Evolutionary conservation across 108 stramenopile genomes (phyloP).

Genomic region (Fragilariopsis cylindrus): DNA sequence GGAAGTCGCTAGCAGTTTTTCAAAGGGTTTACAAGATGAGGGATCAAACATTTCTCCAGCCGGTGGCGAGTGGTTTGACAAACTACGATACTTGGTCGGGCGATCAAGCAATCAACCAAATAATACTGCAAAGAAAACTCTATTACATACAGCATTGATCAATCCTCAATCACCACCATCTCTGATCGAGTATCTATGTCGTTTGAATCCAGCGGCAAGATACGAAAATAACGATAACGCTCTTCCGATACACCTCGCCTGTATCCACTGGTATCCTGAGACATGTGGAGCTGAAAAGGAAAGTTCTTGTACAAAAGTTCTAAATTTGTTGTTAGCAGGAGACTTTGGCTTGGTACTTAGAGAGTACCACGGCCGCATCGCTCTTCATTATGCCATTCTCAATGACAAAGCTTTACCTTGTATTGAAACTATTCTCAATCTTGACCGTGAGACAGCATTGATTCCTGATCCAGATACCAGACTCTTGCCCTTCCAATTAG

Average conservation of each 20-base stretch:
- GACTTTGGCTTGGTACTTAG: constrained; percentile 16
- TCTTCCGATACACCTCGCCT: constrained; percentile 35
- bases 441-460: background rate
- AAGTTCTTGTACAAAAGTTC: background rate
- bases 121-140: constrained; percentile 1
- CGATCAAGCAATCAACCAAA: background rate
- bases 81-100: constrained; percentile 22
- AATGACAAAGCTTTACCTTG: constrained; percentile 19
- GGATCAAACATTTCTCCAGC: background rate
- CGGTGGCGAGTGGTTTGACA: constrained; percentile 42
- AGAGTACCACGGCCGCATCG: constrained; percentile 24
- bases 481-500: constrained; percentile 44
- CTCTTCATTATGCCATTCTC: constrained; percentile 42
- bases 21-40: background rate
- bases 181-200: constrained; percentile 32
- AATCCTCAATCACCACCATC: constrained; percentile 33
- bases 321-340: constrained; percentile 24
- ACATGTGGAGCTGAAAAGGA: background rate
- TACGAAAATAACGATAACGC: constrained; percentile 10
- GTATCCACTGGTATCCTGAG: constrained; percentile 14
- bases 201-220: constrained; percentile 22
- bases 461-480: constrained; percentile 30
- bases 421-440: constrained; percentile 19
- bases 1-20: constrained; percentile 7
- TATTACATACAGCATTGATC: constrained; percentile 36